Conservation (phyloP, 164 flowering plant species). For the Magnolia changhungtana region DNA sequence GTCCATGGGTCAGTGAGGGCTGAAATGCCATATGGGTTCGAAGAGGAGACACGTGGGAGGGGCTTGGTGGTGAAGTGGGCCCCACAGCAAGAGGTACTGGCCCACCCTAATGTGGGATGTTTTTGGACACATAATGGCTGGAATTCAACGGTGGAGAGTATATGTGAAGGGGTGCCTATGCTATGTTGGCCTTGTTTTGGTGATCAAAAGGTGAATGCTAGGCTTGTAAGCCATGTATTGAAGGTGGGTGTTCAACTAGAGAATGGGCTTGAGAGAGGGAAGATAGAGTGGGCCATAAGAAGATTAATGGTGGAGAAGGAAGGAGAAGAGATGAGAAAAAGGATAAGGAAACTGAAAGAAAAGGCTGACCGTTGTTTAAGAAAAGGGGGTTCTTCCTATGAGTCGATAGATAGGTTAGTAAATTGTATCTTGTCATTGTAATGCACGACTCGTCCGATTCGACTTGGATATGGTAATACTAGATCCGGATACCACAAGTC, state of each 20-base stretch:
- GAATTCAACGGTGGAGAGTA: conserved; percentile 31
- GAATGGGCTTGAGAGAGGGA: conserved; percentile 19
- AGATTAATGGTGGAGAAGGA: conserved; percentile 11
- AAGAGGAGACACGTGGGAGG: conserved; percentile 24
- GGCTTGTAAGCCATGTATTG: conserved; percentile 25
- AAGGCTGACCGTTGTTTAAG: conserved; percentile 15
- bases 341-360: conserved; percentile 24
- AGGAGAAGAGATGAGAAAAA: conserved; percentile 3
- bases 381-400: conserved; percentile 43
- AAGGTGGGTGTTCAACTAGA: conserved; percentile 27
- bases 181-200: conserved; percentile 25
- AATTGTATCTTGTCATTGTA: neutral
- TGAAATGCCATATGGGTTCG: conserved; percentile 23
- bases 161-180: conserved; percentile 25
- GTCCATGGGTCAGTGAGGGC: neutral
- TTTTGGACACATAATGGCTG: conserved; percentile 34
- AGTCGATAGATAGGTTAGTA: conserved; percentile 23
- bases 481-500: too few species aligned
- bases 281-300: conserved; percentile 26
- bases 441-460: conserved; percentile 1
- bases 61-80: conserved; percentile 37
- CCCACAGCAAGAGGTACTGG: conserved; percentile 28
- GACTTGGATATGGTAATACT: too few species aligned
- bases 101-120: conserved; percentile 28
- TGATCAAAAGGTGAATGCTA: conserved; percentile 27